Evolutionary conservation across 2,329 filamentous ascomycete genomes (phyloP).

Genomic region (Paecilomyces formosus): DNA sequence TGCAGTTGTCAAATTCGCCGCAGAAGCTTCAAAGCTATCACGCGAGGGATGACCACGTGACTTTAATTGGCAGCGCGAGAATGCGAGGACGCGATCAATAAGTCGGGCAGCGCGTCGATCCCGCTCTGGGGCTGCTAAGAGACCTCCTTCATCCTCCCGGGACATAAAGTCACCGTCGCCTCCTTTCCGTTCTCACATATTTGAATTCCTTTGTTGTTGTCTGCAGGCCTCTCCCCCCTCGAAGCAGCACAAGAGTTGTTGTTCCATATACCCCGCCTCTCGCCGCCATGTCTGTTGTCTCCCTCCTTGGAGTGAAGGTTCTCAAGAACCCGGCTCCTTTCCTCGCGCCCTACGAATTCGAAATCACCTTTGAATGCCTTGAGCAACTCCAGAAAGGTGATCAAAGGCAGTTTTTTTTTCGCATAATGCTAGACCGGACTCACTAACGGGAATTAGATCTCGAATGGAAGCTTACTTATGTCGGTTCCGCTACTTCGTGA

Average conservation of each 20-base stretch:
- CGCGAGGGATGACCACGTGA: constrained; percentile 19
- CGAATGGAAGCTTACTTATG: constrained; percentile 98
- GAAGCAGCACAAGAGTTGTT: neutral
- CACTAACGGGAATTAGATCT: constrained; percentile 57
- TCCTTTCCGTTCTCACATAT: constrained; percentile 2
- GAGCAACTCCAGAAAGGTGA: constrained; percentile 88
- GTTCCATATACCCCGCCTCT: constrained; percentile 6
- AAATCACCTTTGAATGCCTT: constrained; percentile 97
- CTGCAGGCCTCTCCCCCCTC: neutral
- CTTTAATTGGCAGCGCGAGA: constrained; percentile 22
- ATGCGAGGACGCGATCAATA: constrained; percentile 16
- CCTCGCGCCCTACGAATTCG: constrained; percentile 86
- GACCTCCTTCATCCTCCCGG: neutral
- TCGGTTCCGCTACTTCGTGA: constrained; percentile 95
- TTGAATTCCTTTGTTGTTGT: constrained; percentile 1
- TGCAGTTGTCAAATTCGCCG: constrained; percentile 3
- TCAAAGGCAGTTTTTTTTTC: neutral
- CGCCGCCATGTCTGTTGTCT: constrained; percentile 83
- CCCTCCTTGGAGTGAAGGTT: constrained; percentile 89
- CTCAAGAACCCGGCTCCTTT: constrained; percentile 96
- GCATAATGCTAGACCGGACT: constrained; percentile 5
- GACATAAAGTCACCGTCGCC: constrained; percentile 1
- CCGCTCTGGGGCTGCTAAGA: neutral
- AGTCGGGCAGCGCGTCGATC: constrained; percentile 3
- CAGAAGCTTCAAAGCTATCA: constrained; percentile 17